A percentile compares a stretch with the other conserved stretches of the same genome.
phyloP scores from a whole-genome alignment of 1,284 basidiomycete species.

The Volvariella volvacea region DNA sequence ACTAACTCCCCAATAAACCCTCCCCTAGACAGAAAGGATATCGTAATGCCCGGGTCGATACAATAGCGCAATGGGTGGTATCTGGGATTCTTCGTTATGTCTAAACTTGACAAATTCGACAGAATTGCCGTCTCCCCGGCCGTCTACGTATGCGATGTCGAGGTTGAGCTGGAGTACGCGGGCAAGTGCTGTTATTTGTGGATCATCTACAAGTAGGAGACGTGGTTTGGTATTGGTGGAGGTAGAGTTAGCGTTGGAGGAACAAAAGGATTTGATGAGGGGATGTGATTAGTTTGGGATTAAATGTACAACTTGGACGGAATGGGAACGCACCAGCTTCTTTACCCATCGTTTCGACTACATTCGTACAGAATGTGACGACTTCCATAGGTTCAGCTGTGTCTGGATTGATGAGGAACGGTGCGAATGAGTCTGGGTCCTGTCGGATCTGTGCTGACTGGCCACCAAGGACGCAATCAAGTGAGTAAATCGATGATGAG shows the following conservation, averaged over 20 bases:
- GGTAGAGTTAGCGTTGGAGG: too few relatives aligned
- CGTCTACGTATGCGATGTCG: conserved; percentile 77
- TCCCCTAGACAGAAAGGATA: conserved; percentile 25
- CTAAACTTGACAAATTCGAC: conserved; percentile 73
- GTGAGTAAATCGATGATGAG: background rate
- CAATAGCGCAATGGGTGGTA: conserved; percentile 53
- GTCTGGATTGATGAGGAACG: conserved; percentile 74
- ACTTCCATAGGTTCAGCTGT: conserved; percentile 53
- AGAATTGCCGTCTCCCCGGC: conserved; percentile 35
- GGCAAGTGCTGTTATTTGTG: conserved; percentile 77
- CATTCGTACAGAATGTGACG: conserved; percentile 65
- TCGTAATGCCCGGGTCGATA: conserved; percentile 81
- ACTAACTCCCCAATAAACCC: too few relatives aligned
- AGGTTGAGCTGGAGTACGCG: conserved; percentile 64
- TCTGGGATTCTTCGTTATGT: conserved; percentile 31
- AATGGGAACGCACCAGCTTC: conserved; percentile 59
- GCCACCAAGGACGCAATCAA: background rate
- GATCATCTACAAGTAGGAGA: conserved; percentile 52
- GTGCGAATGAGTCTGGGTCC: conserved; percentile 56
- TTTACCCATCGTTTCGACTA: conserved; percentile 76
- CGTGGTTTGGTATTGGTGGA: too few relatives aligned
- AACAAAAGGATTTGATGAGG: conserved; percentile 3
- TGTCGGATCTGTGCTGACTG: conserved; percentile 71
- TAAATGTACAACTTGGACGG: background rate
- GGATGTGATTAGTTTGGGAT: too few relatives aligned